These are phyloP conservation scores for Asterionellopsis glacialis DNA, from an alignment of 108 stramenopile species.

Conservation along the genomic window DNA sequence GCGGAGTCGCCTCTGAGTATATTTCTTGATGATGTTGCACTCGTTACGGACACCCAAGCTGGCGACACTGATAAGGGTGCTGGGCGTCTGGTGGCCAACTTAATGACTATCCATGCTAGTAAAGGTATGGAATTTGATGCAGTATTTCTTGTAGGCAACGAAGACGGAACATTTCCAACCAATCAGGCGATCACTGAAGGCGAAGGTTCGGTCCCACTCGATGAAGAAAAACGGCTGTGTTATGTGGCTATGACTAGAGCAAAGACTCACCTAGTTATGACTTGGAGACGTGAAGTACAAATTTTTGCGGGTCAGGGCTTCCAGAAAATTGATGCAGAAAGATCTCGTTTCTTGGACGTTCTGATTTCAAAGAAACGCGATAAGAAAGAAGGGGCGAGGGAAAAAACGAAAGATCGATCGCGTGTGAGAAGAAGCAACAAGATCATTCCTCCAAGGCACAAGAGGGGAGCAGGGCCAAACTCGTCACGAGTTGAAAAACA, in stretches of 20 bases:
- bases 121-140: slow-evolving; percentile 92
- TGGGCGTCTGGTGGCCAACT: slow-evolving; percentile 47
- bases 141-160: slow-evolving; percentile 83
- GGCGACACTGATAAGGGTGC: neutral
- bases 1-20: slow-evolving; percentile 40
- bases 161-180: slow-evolving; percentile 83
- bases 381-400: neutral
- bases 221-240: slow-evolving; percentile 84
- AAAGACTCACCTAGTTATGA: slow-evolving; percentile 73
- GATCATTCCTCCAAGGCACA: neutral
- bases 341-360: slow-evolving; percentile 64
- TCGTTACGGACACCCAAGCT: slow-evolving; percentile 46
- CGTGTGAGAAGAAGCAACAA: neutral
- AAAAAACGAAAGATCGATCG: neutral
- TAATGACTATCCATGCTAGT: slow-evolving; percentile 90
- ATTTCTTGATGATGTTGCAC: slow-evolving; percentile 78
- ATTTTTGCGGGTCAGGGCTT: slow-evolving; percentile 37
- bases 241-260: slow-evolving; percentile 95
- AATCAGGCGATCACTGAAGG: slow-evolving; percentile 38
- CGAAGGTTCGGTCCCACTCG: slow-evolving; percentile 61
- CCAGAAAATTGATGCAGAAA: slow-evolving; percentile 32
- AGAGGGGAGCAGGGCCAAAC: too few relatives aligned
- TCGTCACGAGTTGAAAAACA: too few relatives aligned
- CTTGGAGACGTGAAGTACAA: slow-evolving; percentile 69
- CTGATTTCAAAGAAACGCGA: slow-evolving; percentile 29